Percentiles rank a stretch among this genome's conserved stretches.
phyloP scores from a whole-genome alignment of 192 early-diverging fungal genomes.

The Backusella tuberculispora region DNA sequence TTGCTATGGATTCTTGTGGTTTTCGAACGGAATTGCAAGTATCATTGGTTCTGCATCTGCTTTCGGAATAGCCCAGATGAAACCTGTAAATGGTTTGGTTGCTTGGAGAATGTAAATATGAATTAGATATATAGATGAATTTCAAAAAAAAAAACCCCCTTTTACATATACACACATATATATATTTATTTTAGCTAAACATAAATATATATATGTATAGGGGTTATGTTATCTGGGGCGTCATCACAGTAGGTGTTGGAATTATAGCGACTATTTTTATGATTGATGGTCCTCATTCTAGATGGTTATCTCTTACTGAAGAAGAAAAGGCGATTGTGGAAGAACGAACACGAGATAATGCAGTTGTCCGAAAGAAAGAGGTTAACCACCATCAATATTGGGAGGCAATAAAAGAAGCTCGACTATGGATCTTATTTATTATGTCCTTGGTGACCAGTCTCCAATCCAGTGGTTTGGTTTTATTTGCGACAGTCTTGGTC shows the following conservation, averaged over 20 bases:
- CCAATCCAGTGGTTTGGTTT: slow-evolving; percentile 12
- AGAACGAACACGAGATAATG: slow-evolving; percentile 24
- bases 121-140: slow-evolving; percentile 21
- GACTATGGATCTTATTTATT: slow-evolving; percentile 12
- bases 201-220: not conserved
- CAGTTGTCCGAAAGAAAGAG: not conserved
- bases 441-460: not conserved
- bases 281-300: slow-evolving; percentile 23
- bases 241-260: slow-evolving; percentile 19
- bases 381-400: slow-evolving; percentile 9
- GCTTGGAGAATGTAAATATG: not conserved
- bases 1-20: slow-evolving; percentile 23
- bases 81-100: not conserved
- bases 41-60: slow-evolving; percentile 14
- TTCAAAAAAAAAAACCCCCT: too few species aligned
- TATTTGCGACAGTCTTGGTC: slow-evolving; percentile 21
- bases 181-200: not conserved
- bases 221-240: slow-evolving; percentile 24
- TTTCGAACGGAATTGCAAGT: slow-evolving; percentile 22
- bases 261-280: slow-evolving; percentile 21
- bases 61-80: slow-evolving; percentile 34
- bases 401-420: slow-evolving; percentile 20
- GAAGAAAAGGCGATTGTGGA: slow-evolving; percentile 30
- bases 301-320: slow-evolving; percentile 18
- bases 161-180: too few species aligned